Evolutionary conservation across 2,329 filamentous ascomycete genomes (phyloP).

Genomic region (Trichoderma afroharzianum): DNA sequence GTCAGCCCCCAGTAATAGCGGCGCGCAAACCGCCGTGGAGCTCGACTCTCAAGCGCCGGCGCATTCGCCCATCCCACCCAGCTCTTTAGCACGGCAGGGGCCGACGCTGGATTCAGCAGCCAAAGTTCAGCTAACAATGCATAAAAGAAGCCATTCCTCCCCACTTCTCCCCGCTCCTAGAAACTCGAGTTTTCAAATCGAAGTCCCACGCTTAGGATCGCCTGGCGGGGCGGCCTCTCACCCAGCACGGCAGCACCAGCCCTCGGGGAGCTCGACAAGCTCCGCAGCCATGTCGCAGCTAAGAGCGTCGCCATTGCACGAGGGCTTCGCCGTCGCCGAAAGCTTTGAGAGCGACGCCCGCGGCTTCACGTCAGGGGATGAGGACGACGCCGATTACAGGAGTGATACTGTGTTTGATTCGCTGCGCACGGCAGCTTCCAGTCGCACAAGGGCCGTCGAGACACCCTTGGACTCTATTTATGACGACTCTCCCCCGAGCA

Average conservation of each 20-base stretch:
- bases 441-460: constrained; percentile 62
- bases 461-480: constrained; percentile 77
- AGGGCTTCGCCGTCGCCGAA: constrained; percentile 55
- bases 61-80: constrained; percentile 24
- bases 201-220: constrained; percentile 46
- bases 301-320: constrained; percentile 28
- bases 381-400: constrained; percentile 74
- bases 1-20: constrained; percentile 46
- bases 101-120: constrained; percentile 20
- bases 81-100: constrained; percentile 18
- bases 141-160: constrained; percentile 47
- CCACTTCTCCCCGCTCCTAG: constrained; percentile 53
- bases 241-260: constrained; percentile 39
- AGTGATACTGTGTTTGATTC: constrained; percentile 78
- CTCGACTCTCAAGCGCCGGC: constrained; percentile 21
- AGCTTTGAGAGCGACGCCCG: constrained; percentile 67
- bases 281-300: constrained; percentile 39
- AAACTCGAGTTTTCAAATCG: constrained; percentile 53
- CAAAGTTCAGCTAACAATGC: constrained; percentile 13
- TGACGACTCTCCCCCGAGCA: constrained; percentile 68
- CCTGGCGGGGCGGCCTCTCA: constrained; percentile 37
- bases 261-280: constrained; percentile 42
- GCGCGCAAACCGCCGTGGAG: constrained; percentile 30
- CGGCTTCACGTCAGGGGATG: constrained; percentile 64
- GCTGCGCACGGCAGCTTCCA: constrained; percentile 65